These are phyloP conservation scores for Suhomyces guaymorum DNA, from an alignment of 1,139 yeast species.

Conservation along the genomic window DNA sequence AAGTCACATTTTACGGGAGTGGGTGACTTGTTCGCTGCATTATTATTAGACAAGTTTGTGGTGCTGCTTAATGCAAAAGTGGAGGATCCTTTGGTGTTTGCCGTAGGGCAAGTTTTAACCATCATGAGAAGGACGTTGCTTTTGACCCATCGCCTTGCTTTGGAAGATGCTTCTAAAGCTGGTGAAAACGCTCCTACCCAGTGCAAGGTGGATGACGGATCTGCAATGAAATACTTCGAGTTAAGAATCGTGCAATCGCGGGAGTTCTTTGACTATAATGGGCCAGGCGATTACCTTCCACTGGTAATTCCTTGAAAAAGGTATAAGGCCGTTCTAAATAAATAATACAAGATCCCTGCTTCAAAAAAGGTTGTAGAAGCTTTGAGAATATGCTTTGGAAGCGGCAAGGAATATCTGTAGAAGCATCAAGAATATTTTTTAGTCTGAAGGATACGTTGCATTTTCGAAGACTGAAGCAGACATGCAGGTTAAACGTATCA, in stretches of 20 bases:
- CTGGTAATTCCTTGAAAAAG: no score
- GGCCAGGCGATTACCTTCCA: slow-evolving; percentile 6
- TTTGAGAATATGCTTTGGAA: no score
- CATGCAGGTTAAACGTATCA: no score
- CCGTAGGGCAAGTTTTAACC: slow-evolving; percentile 52
- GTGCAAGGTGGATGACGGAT: slow-evolving; percentile 39
- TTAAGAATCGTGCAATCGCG: slow-evolving; percentile 40
- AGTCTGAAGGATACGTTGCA: no score
- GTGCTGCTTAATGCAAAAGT: neutral
- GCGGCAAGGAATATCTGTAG: no score
- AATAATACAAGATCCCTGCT: no score
- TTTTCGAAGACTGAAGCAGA: no score
- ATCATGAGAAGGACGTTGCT: slow-evolving; percentile 50
- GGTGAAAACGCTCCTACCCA: slow-evolving; percentile 8
- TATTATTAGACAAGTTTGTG: slow-evolving; percentile 59
- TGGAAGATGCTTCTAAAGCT: slow-evolving; percentile 11
- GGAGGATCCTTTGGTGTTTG: slow-evolving; percentile 14
- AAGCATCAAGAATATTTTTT: no score
- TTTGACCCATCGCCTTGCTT: slow-evolving; percentile 36
- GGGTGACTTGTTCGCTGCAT: slow-evolving; percentile 86
- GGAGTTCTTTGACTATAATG: slow-evolving; percentile 28
- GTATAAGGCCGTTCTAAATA: no score
- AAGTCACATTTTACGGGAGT: slow-evolving; percentile 86
- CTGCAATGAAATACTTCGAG: slow-evolving; percentile 44
- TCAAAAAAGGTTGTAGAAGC: no score